These are phyloP conservation scores for Colletotrichum sp. DNA, from an alignment of 2,329 filamentous ascomycete genomes.

Conservation along the genomic window DNA sequence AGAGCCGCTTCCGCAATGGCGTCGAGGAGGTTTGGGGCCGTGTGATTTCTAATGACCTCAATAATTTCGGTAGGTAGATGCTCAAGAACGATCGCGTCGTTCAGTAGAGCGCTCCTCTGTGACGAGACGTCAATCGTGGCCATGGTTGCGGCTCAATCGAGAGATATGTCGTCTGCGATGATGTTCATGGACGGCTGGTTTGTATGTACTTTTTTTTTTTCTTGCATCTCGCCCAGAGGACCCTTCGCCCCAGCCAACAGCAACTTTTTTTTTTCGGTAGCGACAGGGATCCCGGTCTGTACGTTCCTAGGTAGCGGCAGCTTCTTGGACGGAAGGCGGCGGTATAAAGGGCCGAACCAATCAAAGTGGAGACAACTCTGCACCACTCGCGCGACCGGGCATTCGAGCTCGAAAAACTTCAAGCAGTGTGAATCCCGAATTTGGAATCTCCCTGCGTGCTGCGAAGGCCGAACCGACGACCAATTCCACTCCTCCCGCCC, in stretches of 20 bases:
- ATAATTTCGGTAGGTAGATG: slow-evolving; percentile 74
- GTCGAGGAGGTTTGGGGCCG: slow-evolving; percentile 72
- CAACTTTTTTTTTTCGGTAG: slow-evolving; percentile 39
- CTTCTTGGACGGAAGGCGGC: slow-evolving; percentile 31
- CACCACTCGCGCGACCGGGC: slow-evolving; percentile 24
- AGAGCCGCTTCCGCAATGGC: slow-evolving; percentile 74
- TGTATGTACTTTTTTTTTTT: slow-evolving; percentile 30
- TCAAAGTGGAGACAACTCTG: slow-evolving; percentile 26
- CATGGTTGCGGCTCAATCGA: slow-evolving; percentile 44
- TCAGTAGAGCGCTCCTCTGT: slow-evolving; percentile 61
- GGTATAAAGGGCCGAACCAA: slow-evolving; percentile 41
- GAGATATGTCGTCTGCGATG: slow-evolving; percentile 19
- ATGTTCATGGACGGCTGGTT: slow-evolving; percentile 13
- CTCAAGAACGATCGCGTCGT: slow-evolving; percentile 57
- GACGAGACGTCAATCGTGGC: slow-evolving; percentile 58
- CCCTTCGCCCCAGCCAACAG: slow-evolving; percentile 21
- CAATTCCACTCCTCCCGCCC: background rate
- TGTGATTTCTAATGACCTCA: slow-evolving; percentile 67
- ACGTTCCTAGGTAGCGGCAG: background rate
- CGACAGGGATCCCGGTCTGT: slow-evolving; percentile 22
- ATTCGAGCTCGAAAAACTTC: slow-evolving; percentile 48
- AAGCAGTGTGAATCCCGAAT: slow-evolving; percentile 22
- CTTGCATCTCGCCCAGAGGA: slow-evolving; percentile 23
- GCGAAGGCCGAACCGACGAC: slow-evolving; percentile 18
- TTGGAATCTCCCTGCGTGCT: slow-evolving; percentile 19